A percentile compares a stretch with the other conserved stretches of the same genome.
Conservation (phyloP, 306 rosid species). For the Gleditsia sinensis region DNA sequence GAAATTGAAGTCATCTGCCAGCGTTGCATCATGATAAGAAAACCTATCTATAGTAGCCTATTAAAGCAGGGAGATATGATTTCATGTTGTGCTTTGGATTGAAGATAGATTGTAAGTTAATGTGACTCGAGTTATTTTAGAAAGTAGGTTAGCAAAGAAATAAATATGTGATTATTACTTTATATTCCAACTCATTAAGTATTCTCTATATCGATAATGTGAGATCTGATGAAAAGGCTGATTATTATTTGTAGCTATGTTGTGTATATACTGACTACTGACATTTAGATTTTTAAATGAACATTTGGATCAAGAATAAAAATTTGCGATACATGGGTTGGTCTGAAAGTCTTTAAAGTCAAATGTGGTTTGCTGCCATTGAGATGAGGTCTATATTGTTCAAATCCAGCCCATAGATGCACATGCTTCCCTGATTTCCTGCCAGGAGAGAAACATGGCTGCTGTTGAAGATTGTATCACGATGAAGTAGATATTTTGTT, state of each 20-base stretch:
- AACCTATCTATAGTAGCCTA: slow-evolving; percentile 23
- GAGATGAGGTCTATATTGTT: background rate
- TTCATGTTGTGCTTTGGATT: slow-evolving; percentile 33
- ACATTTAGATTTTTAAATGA: slow-evolving; percentile 15
- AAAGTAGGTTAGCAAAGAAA: slow-evolving; percentile 32
- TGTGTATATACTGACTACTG: slow-evolving; percentile 6
- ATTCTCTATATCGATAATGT: background rate
- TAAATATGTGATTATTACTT: slow-evolving; percentile 20
- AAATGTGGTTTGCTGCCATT: background rate
- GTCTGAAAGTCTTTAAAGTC: background rate
- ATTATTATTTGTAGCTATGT: slow-evolving; percentile 20
- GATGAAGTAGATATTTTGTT: background rate
- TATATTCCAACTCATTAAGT: slow-evolving; percentile 25
- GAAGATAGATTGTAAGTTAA: slow-evolving; percentile 27
- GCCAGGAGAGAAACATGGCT: slow-evolving; percentile 5
- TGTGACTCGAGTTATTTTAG: slow-evolving; percentile 21
- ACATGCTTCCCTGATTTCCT: background rate
- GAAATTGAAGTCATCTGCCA: slow-evolving; percentile 71
- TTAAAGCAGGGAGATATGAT: slow-evolving; percentile 6
- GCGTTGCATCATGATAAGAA: slow-evolving; percentile 49
- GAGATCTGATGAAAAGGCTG: slow-evolving; percentile 18
- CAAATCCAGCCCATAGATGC: background rate
- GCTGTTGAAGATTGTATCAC: background rate
- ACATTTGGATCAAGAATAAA: slow-evolving; percentile 9
- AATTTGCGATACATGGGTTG: slow-evolving; percentile 9